phyloP scores from a whole-genome alignment of 495 filamentous ascomycete species.

The Neurospora africana region DNA sequence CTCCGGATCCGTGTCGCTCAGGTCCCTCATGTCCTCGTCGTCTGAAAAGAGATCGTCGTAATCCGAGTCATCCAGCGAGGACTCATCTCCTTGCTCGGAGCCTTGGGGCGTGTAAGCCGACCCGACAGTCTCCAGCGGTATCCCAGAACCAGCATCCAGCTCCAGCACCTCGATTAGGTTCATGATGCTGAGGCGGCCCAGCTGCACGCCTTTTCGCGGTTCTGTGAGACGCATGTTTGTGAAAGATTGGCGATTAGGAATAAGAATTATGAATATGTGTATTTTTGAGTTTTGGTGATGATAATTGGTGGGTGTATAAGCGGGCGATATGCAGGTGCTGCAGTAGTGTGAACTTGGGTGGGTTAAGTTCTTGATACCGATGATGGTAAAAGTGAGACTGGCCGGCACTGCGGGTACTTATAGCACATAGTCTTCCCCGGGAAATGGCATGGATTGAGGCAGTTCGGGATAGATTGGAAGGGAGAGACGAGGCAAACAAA shows the following conservation, averaged over 20 bases:
- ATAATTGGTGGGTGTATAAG: not conserved
- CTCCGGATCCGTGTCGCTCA: not conserved
- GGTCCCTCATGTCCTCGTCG: not conserved
- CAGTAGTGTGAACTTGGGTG: not conserved
- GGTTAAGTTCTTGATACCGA: not conserved
- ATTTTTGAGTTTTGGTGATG: not conserved
- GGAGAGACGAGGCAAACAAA: not conserved
- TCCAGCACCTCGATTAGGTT: constrained; percentile 3
- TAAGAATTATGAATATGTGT: not conserved
- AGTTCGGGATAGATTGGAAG: not conserved
- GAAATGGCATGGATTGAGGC: not conserved
- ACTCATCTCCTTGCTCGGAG: not conserved
- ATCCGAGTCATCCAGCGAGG: not conserved
- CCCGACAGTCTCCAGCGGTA: not conserved
- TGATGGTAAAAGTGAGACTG: not conserved
- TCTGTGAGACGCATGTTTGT: not conserved
- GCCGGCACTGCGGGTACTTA: not conserved
- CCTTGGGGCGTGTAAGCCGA: not conserved
- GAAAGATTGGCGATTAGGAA: not conserved
- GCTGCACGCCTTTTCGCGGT: not conserved
- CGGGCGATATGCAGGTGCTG: not conserved
- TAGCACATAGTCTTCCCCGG: not conserved
- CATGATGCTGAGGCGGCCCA: constrained; percentile 1
- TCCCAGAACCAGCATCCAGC: constrained; percentile 1
- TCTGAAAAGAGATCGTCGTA: not conserved